Evolutionary conservation across 2,329 filamentous ascomycete species (phyloP).

Genomic region (Colletotrichum abscissum): DNA sequence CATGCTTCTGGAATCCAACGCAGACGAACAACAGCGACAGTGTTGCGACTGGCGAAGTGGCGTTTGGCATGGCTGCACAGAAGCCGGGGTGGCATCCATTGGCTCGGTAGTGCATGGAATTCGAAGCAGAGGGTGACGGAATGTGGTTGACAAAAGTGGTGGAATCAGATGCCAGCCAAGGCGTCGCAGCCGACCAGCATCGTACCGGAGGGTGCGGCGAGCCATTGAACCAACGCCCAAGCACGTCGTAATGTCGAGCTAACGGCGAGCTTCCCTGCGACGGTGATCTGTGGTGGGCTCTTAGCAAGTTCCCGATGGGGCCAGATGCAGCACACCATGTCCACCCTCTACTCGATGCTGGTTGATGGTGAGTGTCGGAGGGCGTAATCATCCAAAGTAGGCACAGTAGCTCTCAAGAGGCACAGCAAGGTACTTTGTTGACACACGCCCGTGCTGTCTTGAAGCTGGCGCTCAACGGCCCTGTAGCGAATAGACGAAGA

Average conservation of each 20-base stretch:
- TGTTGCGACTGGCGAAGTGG: not conserved
- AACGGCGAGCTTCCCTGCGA: conserved; percentile 27
- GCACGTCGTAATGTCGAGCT: conserved; percentile 16
- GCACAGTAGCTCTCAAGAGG: not conserved
- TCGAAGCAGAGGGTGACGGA: conserved; percentile 27
- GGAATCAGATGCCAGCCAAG: conserved; percentile 30
- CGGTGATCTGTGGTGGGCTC: conserved; percentile 27
- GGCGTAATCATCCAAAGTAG: conserved; percentile 8
- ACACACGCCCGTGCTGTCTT: conserved; percentile 14
- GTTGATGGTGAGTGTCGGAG: conserved; percentile 22
- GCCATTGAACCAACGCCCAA: conserved; percentile 7
- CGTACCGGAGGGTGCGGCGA: conserved; percentile 23
- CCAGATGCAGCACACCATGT: conserved; percentile 27
- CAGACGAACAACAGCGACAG: not conserved
- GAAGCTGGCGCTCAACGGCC: not conserved
- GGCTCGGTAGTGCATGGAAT: not conserved
- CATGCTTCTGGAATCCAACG: conserved; percentile 3
- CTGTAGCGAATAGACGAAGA: not conserved
- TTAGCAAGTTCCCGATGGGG: conserved; percentile 32
- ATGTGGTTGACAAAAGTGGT: conserved; percentile 22
- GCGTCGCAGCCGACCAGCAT: conserved; percentile 17
- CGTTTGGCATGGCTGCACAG: not conserved
- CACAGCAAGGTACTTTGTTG: conserved; percentile 29
- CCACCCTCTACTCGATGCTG: conserved; percentile 6
- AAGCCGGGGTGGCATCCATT: not conserved